Percentiles rank a stretch among this genome's conserved stretches.
Evolutionary conservation across 2,329 filamentous ascomycete genomes (phyloP).

Genomic region (Exophiala sideris): DNA sequence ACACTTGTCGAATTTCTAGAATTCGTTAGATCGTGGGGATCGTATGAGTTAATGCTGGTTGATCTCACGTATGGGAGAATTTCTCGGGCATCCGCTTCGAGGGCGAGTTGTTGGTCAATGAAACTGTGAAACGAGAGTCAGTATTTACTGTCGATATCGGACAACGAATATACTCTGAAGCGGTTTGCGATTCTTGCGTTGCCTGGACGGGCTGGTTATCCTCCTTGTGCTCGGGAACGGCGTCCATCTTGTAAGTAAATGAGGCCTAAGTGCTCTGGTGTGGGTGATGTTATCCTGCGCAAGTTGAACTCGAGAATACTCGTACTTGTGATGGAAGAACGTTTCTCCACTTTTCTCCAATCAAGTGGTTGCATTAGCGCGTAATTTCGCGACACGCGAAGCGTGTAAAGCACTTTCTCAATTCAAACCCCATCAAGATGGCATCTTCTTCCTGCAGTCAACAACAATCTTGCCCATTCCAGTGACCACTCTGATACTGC

Average conservation of each 20-base stretch:
- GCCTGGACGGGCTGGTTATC: background rate
- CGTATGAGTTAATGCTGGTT: background rate
- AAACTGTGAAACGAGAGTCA: conserved; percentile 46
- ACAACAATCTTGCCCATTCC: background rate
- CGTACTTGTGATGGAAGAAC: too few relatives aligned
- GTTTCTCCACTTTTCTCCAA: background rate
- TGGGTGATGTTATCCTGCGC: background rate
- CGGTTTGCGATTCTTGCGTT: conserved; percentile 66
- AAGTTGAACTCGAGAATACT: background rate
- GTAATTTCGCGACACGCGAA: conserved; percentile 9
- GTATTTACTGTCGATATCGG: background rate
- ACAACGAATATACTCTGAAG: conserved; percentile 58
- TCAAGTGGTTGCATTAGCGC: background rate
- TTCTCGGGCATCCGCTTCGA: conserved; percentile 94
- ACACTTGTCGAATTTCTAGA: conserved; percentile 85
- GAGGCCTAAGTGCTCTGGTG: background rate
- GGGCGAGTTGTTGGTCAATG: conserved; percentile 80
- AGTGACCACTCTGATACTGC: conserved; percentile 15
- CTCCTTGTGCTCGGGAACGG: conserved; percentile 10
- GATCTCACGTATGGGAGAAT: conserved; percentile 78
- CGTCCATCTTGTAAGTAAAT: conserved; percentile 3
- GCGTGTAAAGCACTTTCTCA: conserved; percentile 10
- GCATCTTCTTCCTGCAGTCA: background rate
- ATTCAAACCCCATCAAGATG: background rate
- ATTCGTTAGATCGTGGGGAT: conserved; percentile 18